Evolutionary conservation across 495 filamentous ascomycete species (phyloP), one percentile per base, ranked within the genome.

Genomic region (Penicillium flavigenum): DNA sequence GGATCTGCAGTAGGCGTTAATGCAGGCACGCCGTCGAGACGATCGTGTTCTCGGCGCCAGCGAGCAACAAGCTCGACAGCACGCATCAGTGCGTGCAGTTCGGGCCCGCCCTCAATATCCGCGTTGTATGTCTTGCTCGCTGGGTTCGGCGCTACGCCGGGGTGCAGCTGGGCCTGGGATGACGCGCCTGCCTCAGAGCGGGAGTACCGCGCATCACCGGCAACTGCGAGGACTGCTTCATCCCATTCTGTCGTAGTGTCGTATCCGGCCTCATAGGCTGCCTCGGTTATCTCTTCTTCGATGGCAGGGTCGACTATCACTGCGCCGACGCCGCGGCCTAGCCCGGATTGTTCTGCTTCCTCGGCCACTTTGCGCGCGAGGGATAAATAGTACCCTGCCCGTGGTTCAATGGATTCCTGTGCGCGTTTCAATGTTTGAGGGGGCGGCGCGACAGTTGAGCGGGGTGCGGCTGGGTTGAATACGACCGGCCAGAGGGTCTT

Each of bases 1-100:
- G 50, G 14, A 22, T 41, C 17, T 17, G 46, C 20, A 26, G 17
- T 43, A 9, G 36, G 4, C 7, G 26, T 26, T 2, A 34, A 38
- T 1, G 41, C 60, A 9, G 16, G 43, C 20, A 44, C 52, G 17
- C 22, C 51, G 3, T 48, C 47, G 6, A 54, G 29, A 3, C 49
- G 43, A 17, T 58, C 51, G 14, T 66, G 66, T 26, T 68, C 64
- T 34, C 73, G 70, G 36, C 87, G 66, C 64, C 87, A 89, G 58
- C 84, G 83, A 2, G 91, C 89, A 55, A 98, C 85, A 74, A 97
- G 87, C 56, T 86, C 91, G 57, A 94, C 88, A n/a, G 86, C 91
- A 49, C 95, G 81, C 81, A 97, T 86, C 12, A 89, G 81, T 7
- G 90, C 83, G 66, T 98, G 94, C 16, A 86, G 83, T 77, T 92